These are phyloP conservation scores for Hapsidospora chrysogenum DNA, from an alignment of 495 filamentous ascomycete species.

Conservation along the genomic window DNA sequence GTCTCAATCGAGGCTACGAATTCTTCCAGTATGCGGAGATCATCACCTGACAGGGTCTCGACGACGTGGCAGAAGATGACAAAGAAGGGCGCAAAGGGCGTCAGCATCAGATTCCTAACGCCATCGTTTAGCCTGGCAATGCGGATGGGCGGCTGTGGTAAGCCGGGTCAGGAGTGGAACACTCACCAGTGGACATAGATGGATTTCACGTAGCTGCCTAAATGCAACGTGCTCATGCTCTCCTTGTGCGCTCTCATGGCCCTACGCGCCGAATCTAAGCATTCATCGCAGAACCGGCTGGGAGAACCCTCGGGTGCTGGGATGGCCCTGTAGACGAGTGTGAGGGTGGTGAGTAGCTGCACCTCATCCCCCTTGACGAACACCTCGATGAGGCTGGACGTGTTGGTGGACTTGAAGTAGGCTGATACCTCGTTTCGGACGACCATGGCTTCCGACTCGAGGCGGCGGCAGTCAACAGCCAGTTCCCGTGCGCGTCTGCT, in stretches of 20 bases:
- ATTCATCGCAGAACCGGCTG: slow-evolving; percentile 38
- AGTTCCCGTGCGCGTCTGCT: slow-evolving; percentile 15
- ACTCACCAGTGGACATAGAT: slow-evolving; percentile 49
- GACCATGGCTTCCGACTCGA: slow-evolving; percentile 10
- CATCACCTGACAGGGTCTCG: slow-evolving; percentile 26
- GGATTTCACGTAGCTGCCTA: slow-evolving; percentile 18
- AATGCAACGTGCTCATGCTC: slow-evolving; percentile 13
- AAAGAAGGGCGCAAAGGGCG: slow-evolving; percentile 53
- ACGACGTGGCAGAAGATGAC: slow-evolving; percentile 56
- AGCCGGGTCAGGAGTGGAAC: neutral
- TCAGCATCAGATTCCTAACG: slow-evolving; percentile 43
- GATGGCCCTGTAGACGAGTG: slow-evolving; percentile 46
- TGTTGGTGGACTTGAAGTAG: slow-evolving; percentile 7
- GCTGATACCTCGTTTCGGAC: slow-evolving; percentile 4
- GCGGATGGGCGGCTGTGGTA: neutral
- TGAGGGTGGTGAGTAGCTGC: slow-evolving; percentile 32
- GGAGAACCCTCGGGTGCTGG: slow-evolving; percentile 24
- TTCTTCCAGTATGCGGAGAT: slow-evolving; percentile 33
- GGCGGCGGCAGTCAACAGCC: slow-evolving; percentile 8
- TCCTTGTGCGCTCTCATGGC: slow-evolving; percentile 36
- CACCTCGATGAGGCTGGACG: slow-evolving; percentile 21
- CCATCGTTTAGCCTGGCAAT: neutral
- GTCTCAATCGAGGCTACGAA: slow-evolving; percentile 42
- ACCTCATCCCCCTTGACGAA: slow-evolving; percentile 39
- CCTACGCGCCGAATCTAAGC: slow-evolving; percentile 39